A percentile compares a stretch with the other conserved stretches of the same genome.
phyloP scores from a whole-genome alignment of 192 early-diverging fungal species.

The Paraglomus occultum region DNA sequence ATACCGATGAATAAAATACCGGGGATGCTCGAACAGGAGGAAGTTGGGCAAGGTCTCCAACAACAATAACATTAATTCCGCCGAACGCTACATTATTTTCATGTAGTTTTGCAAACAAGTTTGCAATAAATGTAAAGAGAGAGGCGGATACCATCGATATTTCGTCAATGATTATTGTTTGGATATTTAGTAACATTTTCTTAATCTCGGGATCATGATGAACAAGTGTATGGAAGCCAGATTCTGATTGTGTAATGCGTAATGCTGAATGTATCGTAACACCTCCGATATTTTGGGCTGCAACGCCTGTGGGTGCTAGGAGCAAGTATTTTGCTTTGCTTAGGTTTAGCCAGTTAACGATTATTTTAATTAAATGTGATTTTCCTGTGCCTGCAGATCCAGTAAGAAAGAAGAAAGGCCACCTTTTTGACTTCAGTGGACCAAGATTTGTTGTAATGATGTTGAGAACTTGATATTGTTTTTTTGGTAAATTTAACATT shows the following conservation, averaged over 20 bases:
- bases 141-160: neutral
- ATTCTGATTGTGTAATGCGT: neutral
- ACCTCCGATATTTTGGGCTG: too few relatives aligned
- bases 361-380: neutral
- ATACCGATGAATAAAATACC: neutral
- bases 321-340: neutral
- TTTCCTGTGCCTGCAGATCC: constrained; percentile 1
- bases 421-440: neutral
- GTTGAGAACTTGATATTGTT: neutral
- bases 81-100: neutral
- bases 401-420: constrained; percentile 15
- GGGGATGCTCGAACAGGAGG: neutral
- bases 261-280: too few relatives aligned
- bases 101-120: neutral
- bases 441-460: constrained; percentile 10
- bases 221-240: neutral
- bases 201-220: neutral
- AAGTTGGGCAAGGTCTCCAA: neutral
- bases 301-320: too few relatives aligned
- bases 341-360: neutral
- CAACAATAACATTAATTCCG: neutral
- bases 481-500: too few relatives aligned
- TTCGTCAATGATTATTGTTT: neutral
- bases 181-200: neutral
- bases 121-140: neutral